Percentiles rank a stretch among this genome's conserved stretches.
phyloP scores from a whole-genome alignment of 352 stramenopile species.

The Globisporangium megalacanthum region DNA sequence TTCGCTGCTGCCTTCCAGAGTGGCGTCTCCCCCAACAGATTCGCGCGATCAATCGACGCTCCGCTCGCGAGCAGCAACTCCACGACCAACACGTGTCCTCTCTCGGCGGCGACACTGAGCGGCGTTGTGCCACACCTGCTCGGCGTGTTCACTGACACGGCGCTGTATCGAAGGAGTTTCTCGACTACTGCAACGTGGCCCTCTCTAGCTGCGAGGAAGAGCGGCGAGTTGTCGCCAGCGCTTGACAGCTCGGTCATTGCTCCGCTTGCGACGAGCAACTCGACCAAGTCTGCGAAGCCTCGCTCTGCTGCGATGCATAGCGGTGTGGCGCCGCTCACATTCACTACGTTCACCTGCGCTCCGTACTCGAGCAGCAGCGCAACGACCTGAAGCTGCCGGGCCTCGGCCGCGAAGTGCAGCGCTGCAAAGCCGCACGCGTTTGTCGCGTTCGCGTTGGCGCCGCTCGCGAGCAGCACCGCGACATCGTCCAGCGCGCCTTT shows the following conservation, averaged over 20 bases:
- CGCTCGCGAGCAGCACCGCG: slow-evolving; percentile 2
- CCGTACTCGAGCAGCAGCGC: slow-evolving; percentile 5
- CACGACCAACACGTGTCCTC: slow-evolving; percentile 1
- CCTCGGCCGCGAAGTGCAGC: slow-evolving; percentile 7
- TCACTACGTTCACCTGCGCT: slow-evolving; percentile 3
- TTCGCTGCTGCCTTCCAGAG: slow-evolving; percentile 11
- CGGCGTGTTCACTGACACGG: slow-evolving; percentile 3
- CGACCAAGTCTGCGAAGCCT: slow-evolving; percentile 1
- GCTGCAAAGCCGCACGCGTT: slow-evolving; percentile 5
- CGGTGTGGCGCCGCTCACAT: slow-evolving; percentile 2
- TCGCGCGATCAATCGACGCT: slow-evolving; percentile 1
- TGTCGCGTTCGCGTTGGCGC: slow-evolving; percentile 4
- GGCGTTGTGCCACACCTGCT: slow-evolving; percentile 3
- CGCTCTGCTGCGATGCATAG: slow-evolving; percentile 7
- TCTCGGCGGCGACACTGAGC: slow-evolving; percentile 6
- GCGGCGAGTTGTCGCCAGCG: slow-evolving; percentile 1
- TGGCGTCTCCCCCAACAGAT: slow-evolving; percentile 3
- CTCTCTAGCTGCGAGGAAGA: slow-evolving; percentile 6
- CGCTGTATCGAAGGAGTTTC: not conserved
- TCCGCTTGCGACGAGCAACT: slow-evolving; percentile 2
- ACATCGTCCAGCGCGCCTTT: slow-evolving; percentile 6
- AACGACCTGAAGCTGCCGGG: not conserved
- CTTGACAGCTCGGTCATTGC: not conserved
- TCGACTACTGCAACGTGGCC: not conserved
- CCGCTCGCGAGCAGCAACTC: slow-evolving; percentile 3